Evolutionary conservation across 1,139 yeast genomes (phyloP).

Genomic region (Zygosaccharomyces pseudobailii): DNA sequence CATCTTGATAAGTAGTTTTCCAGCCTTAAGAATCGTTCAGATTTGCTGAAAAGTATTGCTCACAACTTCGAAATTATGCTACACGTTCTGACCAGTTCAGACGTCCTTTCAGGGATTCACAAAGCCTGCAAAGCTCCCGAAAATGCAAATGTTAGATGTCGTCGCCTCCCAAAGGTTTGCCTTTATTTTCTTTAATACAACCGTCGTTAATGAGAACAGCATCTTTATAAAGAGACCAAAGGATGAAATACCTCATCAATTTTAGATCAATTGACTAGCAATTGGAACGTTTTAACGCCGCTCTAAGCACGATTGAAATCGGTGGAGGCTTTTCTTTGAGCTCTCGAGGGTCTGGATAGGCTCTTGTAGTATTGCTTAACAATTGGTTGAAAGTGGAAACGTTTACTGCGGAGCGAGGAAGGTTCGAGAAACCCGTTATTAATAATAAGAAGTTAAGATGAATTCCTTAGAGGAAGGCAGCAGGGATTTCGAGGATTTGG

Average conservation of each 20-base stretch:
- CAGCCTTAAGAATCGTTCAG: not conserved
- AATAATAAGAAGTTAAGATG: not conserved
- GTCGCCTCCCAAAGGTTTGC: not conserved
- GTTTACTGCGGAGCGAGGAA: not conserved
- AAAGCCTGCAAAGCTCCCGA: not conserved
- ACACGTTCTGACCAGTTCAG: not conserved
- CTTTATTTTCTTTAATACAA: not conserved
- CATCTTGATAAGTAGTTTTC: constrained; percentile 9
- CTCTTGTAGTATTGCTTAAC: not conserved
- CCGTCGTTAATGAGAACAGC: not conserved
- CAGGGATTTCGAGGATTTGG: constrained; percentile 9
- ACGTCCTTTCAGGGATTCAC: not conserved
- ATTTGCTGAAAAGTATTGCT: not conserved
- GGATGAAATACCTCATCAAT: not conserved
- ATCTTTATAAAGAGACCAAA: not conserved
- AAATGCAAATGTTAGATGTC: not conserved
- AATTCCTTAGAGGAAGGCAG: not conserved
- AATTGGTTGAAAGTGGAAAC: not conserved
- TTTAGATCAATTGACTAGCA: not conserved
- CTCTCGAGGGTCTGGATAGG: not conserved
- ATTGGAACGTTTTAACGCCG: not conserved
- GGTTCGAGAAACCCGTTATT: not conserved
- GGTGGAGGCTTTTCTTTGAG: not conserved
- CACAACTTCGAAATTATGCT: not conserved
- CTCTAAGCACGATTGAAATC: not conserved